phyloP scores from a whole-genome alignment of 148 eudicot species.

The Persicaria maculosa region DNA sequence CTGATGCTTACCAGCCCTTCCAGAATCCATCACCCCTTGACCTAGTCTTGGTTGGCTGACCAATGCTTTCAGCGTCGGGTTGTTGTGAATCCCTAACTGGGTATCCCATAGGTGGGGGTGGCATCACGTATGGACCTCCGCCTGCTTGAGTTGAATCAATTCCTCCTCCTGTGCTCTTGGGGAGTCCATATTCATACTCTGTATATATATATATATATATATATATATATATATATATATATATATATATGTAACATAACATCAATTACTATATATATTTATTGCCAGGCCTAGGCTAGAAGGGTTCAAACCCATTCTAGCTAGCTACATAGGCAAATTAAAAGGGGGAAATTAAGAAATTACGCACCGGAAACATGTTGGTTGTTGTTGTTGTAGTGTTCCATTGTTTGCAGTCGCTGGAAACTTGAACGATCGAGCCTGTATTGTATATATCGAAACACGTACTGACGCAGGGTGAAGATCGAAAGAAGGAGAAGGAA shows the following conservation, averaged over 20 bases:
- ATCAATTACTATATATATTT: neutral
- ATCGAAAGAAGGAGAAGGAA: no score
- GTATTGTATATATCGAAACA: neutral
- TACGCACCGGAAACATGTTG: slow-evolving; percentile 6
- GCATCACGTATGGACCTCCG: slow-evolving; percentile 9
- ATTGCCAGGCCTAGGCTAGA: neutral
- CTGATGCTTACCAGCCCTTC: slow-evolving; percentile 17
- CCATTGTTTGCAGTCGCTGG: neutral
- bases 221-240: neutral
- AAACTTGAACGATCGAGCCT: neutral
- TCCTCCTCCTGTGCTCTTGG: slow-evolving; percentile 6
- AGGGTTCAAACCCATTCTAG: neutral
- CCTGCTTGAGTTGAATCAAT: neutral
- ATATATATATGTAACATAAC: neutral
- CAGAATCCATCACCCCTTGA: slow-evolving; percentile 16
- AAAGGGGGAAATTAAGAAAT: neutral
- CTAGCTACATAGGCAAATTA: neutral
- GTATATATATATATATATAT: neutral
- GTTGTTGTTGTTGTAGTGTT: neutral
- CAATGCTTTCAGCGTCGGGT: neutral
- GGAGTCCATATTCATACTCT: slow-evolving; percentile 6
- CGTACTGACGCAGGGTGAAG: no score
- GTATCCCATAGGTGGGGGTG: slow-evolving; percentile 16
- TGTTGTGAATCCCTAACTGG: slow-evolving; percentile 2
- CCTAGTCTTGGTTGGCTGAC: slow-evolving; percentile 4